A percentile compares a stretch with the other conserved stretches of the same genome.
Evolutionary conservation across 1,284 basidiomycete genomes (phyloP).

Genomic region (Apiotrichum siamense): DNA sequence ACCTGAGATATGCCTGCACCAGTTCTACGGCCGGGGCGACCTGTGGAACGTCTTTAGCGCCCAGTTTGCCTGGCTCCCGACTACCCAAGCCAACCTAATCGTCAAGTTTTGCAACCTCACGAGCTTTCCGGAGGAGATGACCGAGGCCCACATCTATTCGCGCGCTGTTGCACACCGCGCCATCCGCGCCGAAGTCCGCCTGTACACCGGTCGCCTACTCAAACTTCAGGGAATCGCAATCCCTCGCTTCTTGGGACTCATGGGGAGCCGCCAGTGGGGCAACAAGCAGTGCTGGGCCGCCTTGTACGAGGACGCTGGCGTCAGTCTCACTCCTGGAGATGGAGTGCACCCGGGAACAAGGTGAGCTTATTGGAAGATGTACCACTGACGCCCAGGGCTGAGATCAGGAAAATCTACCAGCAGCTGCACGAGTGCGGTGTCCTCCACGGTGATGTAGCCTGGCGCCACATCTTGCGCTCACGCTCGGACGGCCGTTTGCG

Average conservation of each 20-base stretch:
- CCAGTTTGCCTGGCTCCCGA: constrained; percentile 1
- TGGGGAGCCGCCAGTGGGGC: constrained; percentile 6
- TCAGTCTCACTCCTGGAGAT: background rate
- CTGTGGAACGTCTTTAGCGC: constrained; percentile 7
- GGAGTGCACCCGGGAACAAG: background rate
- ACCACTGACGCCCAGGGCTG: background rate
- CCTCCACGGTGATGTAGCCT: constrained; percentile 7
- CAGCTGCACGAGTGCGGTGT: constrained; percentile 8
- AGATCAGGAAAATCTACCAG: constrained; percentile 4
- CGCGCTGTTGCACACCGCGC: background rate
- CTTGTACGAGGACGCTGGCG: constrained; percentile 10
- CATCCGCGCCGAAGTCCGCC: background rate
- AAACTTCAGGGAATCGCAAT: constrained; percentile 8
- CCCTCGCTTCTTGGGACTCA: constrained; percentile 3
- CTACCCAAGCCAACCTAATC: constrained; percentile 1
- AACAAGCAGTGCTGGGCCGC: constrained; percentile 6
- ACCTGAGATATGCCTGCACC: constrained; percentile 4
- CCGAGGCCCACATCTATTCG: background rate
- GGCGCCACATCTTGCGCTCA: constrained; percentile 9
- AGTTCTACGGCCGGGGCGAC: background rate
- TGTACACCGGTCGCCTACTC: background rate
- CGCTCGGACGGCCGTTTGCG: background rate
- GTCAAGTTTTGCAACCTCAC: constrained; percentile 7
- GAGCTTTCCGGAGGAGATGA: background rate
- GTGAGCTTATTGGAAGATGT: background rate